Evolutionary conservation across 257 asterid genomes (phyloP).

Genomic region (Penstemon davidsonii): DNA sequence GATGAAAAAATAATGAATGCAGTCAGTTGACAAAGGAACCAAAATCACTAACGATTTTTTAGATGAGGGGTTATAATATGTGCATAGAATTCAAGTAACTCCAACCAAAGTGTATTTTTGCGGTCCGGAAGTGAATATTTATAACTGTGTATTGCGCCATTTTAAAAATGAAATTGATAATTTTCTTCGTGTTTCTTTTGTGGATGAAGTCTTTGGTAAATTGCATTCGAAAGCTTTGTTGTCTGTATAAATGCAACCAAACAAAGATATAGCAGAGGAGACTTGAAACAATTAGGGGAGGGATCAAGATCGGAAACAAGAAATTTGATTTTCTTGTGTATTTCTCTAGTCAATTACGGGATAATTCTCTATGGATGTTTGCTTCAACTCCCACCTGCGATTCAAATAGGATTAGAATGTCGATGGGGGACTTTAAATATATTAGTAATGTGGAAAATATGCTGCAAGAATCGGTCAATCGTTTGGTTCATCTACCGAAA

Average conservation of each 20-base stretch:
- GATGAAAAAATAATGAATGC: constrained; percentile 42
- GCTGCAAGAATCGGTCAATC: constrained; percentile 99
- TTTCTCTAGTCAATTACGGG: constrained; percentile 86
- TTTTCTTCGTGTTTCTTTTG: too few species aligned
- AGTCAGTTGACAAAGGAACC: constrained; percentile 41
- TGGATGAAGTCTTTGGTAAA: too few species aligned
- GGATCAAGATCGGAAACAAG: constrained; percentile 70
- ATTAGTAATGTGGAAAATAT: constrained; percentile 79
- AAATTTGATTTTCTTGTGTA: constrained; percentile 85
- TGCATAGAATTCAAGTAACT: too few species aligned
- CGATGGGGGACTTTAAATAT: constrained; percentile 81
- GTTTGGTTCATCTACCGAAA: constrained; percentile 81
- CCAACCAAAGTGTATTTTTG: too few species aligned
- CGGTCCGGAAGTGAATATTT: too few species aligned
- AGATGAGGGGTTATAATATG: constrained; percentile 72
- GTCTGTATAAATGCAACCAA: constrained; percentile 37
- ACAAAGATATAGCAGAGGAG: constrained; percentile 70
- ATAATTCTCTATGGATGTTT: constrained; percentile 92
- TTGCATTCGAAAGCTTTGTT: constrained; percentile 59
- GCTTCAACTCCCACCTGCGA: constrained; percentile 48
- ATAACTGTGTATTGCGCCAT: too few species aligned
- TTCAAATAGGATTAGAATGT: constrained; percentile 59
- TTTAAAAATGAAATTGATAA: too few species aligned
- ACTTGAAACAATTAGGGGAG: constrained; percentile 56
- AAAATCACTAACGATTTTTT: constrained; percentile 55